A percentile compares a stretch with the other conserved stretches of the same genome.
Conservation (phyloP, 2,329 filamentous ascomycete genomes). For the Sporothrix dimorphospora region DNA sequence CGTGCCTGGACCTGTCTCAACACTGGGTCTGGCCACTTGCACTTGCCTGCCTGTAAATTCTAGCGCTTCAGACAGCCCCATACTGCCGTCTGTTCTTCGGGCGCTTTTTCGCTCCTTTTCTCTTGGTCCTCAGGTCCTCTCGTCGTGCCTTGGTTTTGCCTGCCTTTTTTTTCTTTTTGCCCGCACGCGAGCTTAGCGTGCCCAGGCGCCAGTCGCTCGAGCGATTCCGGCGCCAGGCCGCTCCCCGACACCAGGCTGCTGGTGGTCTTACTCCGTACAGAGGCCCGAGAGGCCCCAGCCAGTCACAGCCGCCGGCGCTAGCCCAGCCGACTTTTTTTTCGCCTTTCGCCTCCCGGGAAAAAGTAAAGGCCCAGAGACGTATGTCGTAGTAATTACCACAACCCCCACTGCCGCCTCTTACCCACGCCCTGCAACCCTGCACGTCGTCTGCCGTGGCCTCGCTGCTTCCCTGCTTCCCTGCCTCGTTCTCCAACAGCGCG, state of each 20-base stretch:
- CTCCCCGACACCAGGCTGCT: slow-evolving; percentile 4
- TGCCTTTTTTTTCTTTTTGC: slow-evolving; percentile 3
- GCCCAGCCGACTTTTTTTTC: not conserved
- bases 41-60: not conserved
- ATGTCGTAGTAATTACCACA: not conserved
- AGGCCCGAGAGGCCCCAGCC: slow-evolving; percentile 13
- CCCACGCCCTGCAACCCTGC: not conserved
- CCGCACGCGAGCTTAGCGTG: slow-evolving; percentile 18
- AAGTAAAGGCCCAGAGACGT: not conserved
- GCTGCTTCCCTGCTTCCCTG: not conserved
- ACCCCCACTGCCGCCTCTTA: slow-evolving; percentile 20
- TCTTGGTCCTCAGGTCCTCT: not conserved
- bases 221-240: slow-evolving; percentile 24
- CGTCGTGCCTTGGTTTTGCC: not conserved
- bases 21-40: not conserved
- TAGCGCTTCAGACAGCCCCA: not conserved
- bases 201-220: slow-evolving; percentile 5
- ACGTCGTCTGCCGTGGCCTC: slow-evolving; percentile 11
- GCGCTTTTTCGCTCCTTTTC: slow-evolving; percentile 21
- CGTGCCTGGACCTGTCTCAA: slow-evolving; percentile 5
- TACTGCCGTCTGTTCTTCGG: slow-evolving; percentile 8
- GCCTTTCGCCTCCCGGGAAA: not conserved
- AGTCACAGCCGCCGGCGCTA: slow-evolving; percentile 6
- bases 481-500: not conserved
- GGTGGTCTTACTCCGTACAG: not conserved